A percentile compares a stretch with the other conserved stretches of the same genome.
Evolutionary conservation across 2,329 filamentous ascomycete species (phyloP).

Genomic region (Mollisia scopiformis): DNA sequence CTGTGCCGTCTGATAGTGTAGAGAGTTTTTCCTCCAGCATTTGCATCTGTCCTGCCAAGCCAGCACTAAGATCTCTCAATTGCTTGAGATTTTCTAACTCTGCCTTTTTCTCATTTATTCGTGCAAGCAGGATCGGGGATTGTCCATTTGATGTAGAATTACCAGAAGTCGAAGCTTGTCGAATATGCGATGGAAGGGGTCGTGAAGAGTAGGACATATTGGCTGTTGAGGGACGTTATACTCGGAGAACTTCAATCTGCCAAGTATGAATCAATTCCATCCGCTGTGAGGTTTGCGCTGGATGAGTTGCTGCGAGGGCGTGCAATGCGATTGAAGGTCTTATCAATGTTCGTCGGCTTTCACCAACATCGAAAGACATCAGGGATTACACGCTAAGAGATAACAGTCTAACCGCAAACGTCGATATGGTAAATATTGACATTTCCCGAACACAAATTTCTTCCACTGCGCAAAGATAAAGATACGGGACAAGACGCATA

Average conservation of each 20-base stretch:
- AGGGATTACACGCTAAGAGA: too few species aligned
- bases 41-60: slow-evolving; percentile 81
- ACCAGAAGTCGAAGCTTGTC: slow-evolving; percentile 59
- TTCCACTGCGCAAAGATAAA: neutral
- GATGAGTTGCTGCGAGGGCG: neutral
- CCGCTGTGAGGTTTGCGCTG: neutral
- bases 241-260: neutral
- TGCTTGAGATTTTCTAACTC: slow-evolving; percentile 81
- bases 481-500: neutral
- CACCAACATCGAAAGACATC: neutral
- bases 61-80: slow-evolving; percentile 76
- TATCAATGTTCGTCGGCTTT: neutral
- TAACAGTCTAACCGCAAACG: slow-evolving; percentile 7
- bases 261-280: neutral
- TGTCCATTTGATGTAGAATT: slow-evolving; percentile 56
- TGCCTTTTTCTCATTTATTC: slow-evolving; percentile 84
- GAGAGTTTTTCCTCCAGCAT: slow-evolving; percentile 76
- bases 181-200: slow-evolving; percentile 67
- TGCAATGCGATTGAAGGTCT: neutral
- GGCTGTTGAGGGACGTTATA: neutral
- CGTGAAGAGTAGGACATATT: slow-evolving; percentile 60
- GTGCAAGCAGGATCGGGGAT: slow-evolving; percentile 70
- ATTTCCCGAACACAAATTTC: slow-evolving; percentile 3
- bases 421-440: slow-evolving; percentile 7
- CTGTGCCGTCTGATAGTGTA: slow-evolving; percentile 80